Percentiles rank a stretch among this genome's conserved stretches.
Evolutionary conservation across 371 early-diverging fungal genomes (phyloP).

Genomic region (Mortierella sp.): DNA sequence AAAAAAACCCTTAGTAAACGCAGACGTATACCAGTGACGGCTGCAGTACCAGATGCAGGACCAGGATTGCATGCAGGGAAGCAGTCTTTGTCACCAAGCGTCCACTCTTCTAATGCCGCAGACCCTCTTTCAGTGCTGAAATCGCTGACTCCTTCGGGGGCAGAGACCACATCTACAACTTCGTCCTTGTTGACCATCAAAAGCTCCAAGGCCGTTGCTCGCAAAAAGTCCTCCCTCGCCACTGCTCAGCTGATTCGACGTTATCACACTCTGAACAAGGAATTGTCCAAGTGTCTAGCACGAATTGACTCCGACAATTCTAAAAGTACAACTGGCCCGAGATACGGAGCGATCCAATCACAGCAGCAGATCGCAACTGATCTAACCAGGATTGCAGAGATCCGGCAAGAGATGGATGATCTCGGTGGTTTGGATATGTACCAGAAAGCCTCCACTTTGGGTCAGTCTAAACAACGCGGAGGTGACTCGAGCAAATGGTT

Average conservation of each 20-base stretch:
- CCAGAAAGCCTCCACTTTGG: constrained; percentile 85
- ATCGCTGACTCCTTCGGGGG: constrained; percentile 32
- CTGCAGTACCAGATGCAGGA: background rate
- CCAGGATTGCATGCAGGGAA: background rate
- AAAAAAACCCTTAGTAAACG: constrained; percentile 22
- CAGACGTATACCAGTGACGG: constrained; percentile 26
- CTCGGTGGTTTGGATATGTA: constrained; percentile 92
- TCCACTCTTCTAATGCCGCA: background rate
- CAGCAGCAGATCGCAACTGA: constrained; percentile 21
- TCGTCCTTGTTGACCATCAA: constrained; percentile 46
- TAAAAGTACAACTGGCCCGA: background rate
- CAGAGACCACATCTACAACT: constrained; percentile 44
- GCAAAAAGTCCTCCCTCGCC: constrained; percentile 50
- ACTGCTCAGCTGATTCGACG: constrained; percentile 79
- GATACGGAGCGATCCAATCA: background rate
- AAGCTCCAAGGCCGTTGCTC: constrained; percentile 27
- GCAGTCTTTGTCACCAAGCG: background rate
- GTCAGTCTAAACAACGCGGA: constrained; percentile 86
- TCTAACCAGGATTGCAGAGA: constrained; percentile 52
- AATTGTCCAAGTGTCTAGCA: constrained; percentile 63
- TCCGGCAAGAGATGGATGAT: constrained; percentile 77
- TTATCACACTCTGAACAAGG: constrained; percentile 83
- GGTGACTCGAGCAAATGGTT: constrained; percentile 91
- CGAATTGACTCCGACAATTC: constrained; percentile 26
- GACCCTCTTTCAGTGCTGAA: constrained; percentile 32